Evolutionary conservation across 371 early-diverging fungal species (phyloP), one percentile per base, ranked within the genome.

Genomic region (Chytridiales sp.): DNA sequence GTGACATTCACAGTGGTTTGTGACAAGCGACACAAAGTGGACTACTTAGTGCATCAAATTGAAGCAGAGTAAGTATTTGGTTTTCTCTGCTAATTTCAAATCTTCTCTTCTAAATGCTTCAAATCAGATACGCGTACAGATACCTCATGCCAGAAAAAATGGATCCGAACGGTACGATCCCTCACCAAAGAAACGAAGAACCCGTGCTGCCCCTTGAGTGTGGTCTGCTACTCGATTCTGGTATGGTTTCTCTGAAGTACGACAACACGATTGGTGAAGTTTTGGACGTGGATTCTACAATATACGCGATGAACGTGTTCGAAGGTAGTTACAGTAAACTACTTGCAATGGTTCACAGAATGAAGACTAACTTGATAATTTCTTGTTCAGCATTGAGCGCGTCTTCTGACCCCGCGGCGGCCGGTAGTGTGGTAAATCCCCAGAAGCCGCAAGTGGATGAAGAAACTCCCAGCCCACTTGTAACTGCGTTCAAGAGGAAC

Each of bases 21-120:
- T 9, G 68, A 69, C 41, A 24, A 59, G 17, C 44, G 40, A 11
- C 63, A 67, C 24, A 77, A 71, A 19, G 59, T 78, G 31, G 77
- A 78, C 48, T 67, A 77, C 39, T 41, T 78, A 8, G 62, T 70
- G 3, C 51, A 49, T 15, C 67, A 62, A 38, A 72, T 75, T 21
- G 79, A 78, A 46, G 77, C 79, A 6, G 77, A 77, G 64, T 68
- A 11, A 31, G 43, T 24, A 19, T 42, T 55, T 19, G 6, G 22
- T 24, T 21, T 26, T 9, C 47, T 47, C 13, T 49, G 21, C 19
- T 35, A 30, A 19, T 21, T 31, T 34, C n/a, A 38, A 34, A 40
- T 17, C 40, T 15, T 40, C 46, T 46, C 22, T 2, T n/a, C 26
- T 46, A 42, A 6, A 38, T n/a, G 32, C 43, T 27, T 6, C 24